Evolutionary conservation across 1,139 yeast genomes (phyloP).

Genomic region (Dujonia santamariae): DNA sequence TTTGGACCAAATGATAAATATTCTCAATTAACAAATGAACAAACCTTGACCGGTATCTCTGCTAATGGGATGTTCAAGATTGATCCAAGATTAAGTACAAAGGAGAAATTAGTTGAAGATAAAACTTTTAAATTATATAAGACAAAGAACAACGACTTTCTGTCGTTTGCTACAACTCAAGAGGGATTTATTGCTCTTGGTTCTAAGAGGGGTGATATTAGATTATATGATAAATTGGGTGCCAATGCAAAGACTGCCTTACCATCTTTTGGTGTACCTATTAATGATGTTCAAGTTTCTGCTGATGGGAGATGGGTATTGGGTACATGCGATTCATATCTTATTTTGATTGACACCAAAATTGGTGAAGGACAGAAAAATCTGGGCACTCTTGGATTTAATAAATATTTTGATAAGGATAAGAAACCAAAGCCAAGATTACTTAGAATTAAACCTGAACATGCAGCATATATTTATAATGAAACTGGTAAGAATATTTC

Average conservation of each 20-base stretch:
- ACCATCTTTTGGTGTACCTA: slow-evolving; percentile 79
- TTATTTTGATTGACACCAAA: slow-evolving; percentile 63
- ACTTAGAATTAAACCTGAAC: slow-evolving; percentile 68
- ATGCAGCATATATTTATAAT: slow-evolving; percentile 59
- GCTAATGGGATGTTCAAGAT: slow-evolving; percentile 63
- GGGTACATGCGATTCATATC: slow-evolving; percentile 72
- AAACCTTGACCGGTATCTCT: slow-evolving; percentile 70
- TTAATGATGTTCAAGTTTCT: slow-evolving; percentile 65
- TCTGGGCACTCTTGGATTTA: slow-evolving; percentile 62
- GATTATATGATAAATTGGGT: slow-evolving; percentile 71
- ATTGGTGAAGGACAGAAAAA: slow-evolving; percentile 60
- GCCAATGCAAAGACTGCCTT: slow-evolving; percentile 70
- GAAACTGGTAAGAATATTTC: slow-evolving; percentile 47
- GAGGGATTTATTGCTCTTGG: slow-evolving; percentile 76
- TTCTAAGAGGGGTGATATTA: slow-evolving; percentile 69
- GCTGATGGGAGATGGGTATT: slow-evolving; percentile 81
- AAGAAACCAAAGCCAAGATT: slow-evolving; percentile 69
- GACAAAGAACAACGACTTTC: slow-evolving; percentile 54
- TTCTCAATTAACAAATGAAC: slow-evolving; percentile 70
- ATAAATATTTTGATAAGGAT: slow-evolving; percentile 60
- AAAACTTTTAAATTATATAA: slow-evolving; percentile 39
- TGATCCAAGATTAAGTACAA: slow-evolving; percentile 66
- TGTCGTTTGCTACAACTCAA: slow-evolving; percentile 68
- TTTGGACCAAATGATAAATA: slow-evolving; percentile 72
- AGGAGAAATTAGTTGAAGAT: slow-evolving; percentile 51